phyloP scores from a whole-genome alignment of 208 protist genomes.

The Leishmania guyanensis region DNA sequence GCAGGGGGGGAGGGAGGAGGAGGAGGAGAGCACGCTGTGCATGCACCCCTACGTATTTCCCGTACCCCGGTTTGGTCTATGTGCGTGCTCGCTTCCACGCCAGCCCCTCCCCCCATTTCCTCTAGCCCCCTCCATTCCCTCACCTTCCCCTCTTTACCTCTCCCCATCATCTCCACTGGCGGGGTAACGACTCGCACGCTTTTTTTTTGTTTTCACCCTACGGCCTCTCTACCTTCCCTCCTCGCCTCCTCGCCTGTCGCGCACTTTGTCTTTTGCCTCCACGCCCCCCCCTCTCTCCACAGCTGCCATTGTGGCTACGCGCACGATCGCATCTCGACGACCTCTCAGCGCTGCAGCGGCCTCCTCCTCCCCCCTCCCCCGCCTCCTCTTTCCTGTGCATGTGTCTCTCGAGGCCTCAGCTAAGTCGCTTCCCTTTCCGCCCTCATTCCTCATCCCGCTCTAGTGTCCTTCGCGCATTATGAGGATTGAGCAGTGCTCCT shows the following conservation, averaged over 20 bases:
- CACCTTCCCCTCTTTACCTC: neutral
- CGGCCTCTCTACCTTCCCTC: neutral
- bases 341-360: neutral
- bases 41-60: too few species aligned
- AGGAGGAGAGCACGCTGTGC: too few species aligned
- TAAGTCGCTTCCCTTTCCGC: constrained; percentile 4
- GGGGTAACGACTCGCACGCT: neutral
- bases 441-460: neutral
- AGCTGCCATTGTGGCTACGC: neutral
- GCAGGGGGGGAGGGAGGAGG: too few species aligned
- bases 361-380: neutral
- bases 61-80: too few species aligned
- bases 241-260: neutral
- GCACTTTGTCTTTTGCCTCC: neutral
- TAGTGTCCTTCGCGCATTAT: constrained; percentile 48
- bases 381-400: neutral
- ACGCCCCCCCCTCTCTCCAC: neutral
- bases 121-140: neutral
- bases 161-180: neutral
- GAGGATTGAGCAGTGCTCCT: constrained; percentile 98
- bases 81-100: neutral
- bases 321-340: neutral
- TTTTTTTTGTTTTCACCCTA: neutral
- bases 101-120: neutral
- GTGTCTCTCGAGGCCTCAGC: neutral